Evolutionary conservation across 2,329 filamentous ascomycete species (phyloP).

Genomic region (Ophiocordyceps robertsii): DNA sequence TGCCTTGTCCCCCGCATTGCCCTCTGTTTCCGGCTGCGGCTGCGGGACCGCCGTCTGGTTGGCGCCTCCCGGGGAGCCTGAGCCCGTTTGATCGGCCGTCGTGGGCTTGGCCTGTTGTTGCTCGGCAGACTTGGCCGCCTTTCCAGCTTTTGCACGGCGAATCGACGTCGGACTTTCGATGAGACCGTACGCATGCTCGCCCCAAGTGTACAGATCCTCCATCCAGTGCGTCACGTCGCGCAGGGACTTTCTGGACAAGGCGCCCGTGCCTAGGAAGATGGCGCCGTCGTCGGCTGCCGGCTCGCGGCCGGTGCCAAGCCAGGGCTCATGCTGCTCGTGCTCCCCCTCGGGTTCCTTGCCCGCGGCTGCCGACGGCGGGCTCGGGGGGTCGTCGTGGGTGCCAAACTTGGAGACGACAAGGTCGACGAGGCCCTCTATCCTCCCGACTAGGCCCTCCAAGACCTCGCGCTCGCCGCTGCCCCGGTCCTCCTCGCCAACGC

Average conservation of each 20-base stretch:
- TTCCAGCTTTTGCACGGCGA: conserved; percentile 33
- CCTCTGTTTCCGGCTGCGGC: neutral
- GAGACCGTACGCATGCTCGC: conserved; percentile 73
- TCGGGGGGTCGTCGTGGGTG: conserved; percentile 16
- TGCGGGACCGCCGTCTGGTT: neutral
- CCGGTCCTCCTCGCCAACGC: conserved; percentile 89
- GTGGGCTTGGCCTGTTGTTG: neutral
- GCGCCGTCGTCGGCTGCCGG: conserved; percentile 66
- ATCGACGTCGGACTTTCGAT: conserved; percentile 62
- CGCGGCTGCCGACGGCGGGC: conserved; percentile 6
- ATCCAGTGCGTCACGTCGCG: conserved; percentile 72
- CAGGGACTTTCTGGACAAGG: conserved; percentile 57
- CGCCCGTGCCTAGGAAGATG: conserved; percentile 71
- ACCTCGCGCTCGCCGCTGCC: conserved; percentile 91
- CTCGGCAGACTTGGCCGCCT: conserved; percentile 8
- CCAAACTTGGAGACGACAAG: conserved; percentile 81
- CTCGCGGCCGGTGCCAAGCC: conserved; percentile 61
- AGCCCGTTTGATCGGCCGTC: conserved; percentile 1
- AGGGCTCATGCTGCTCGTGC: conserved; percentile 24
- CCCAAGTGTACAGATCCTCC: conserved; percentile 75
- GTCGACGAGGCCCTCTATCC: conserved; percentile 77
- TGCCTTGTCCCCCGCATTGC: neutral
- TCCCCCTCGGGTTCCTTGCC: conserved; percentile 9
- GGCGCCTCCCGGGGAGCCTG: neutral
- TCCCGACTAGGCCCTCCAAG: conserved; percentile 69